A percentile compares a stretch with the other conserved stretches of the same genome.
Evolutionary conservation across 768 basidiomycete genomes (phyloP).

Genomic region (Coprinopsis strossmayeri): DNA sequence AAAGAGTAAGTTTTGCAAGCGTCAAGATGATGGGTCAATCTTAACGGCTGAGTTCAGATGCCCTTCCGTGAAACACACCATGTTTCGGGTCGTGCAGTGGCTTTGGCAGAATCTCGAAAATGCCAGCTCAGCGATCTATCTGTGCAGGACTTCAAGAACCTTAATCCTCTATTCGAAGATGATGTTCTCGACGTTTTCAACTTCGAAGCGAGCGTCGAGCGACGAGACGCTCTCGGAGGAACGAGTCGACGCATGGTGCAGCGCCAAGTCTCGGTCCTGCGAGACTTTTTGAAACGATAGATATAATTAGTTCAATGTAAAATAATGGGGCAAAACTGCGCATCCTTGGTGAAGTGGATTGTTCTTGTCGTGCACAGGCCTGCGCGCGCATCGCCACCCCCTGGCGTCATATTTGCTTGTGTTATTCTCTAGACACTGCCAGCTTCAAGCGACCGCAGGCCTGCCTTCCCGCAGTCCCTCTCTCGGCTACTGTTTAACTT

Average conservation of each 20-base stretch:
- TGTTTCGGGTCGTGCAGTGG: slow-evolving; percentile 93
- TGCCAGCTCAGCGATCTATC: slow-evolving; percentile 80
- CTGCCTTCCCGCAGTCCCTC: neutral
- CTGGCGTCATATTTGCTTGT: neutral
- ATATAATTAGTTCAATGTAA: neutral
- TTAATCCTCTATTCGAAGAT: slow-evolving; percentile 72
- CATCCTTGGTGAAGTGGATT: too few relatives aligned
- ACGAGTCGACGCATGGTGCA: slow-evolving; percentile 80
- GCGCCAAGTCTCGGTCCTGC: slow-evolving; percentile 76
- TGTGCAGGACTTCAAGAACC: slow-evolving; percentile 68
- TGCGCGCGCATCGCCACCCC: neutral
- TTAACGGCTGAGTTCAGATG: slow-evolving; percentile 44
- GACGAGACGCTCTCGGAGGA: slow-evolving; percentile 87
- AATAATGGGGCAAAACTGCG: too few relatives aligned
- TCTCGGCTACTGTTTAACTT: neutral
- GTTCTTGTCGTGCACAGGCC: too few relatives aligned
- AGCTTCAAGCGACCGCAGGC: neutral
- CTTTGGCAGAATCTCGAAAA: slow-evolving; percentile 78
- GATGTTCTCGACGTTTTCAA: slow-evolving; percentile 86
- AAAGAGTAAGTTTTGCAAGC: slow-evolving; percentile 64
- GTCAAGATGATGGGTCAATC: neutral
- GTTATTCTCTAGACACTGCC: neutral
- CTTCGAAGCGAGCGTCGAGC: slow-evolving; percentile 94
- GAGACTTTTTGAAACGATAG: slow-evolving; percentile 38
- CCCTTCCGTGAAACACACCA: slow-evolving; percentile 99